These are phyloP conservation scores for Leptographium flavum DNA, from an alignment of 2,329 filamentous ascomycete species.

Conservation along the genomic window DNA sequence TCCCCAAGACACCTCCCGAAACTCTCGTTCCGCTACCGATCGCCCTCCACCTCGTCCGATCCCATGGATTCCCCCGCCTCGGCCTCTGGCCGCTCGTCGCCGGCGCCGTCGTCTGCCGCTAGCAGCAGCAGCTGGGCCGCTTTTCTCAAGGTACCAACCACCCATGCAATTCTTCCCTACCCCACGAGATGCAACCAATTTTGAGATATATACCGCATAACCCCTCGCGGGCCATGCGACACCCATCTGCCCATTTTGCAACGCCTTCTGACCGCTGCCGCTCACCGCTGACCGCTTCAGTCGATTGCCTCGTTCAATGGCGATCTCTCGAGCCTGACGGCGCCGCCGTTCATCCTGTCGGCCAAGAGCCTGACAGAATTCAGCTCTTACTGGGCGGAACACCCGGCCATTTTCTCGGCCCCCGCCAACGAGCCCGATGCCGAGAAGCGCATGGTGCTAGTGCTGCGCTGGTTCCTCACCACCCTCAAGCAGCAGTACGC, in stretches of 20 bases:
- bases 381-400: slow-evolving; percentile 71
- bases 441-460: slow-evolving; percentile 67
- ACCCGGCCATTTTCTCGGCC: slow-evolving; percentile 65
- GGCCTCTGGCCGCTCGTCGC: background rate
- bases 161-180: too few species aligned
- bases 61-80: slow-evolving; percentile 7
- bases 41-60: background rate
- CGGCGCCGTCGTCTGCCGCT: slow-evolving; percentile 19
- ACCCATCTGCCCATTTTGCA: too few species aligned
- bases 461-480: slow-evolving; percentile 93
- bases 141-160: slow-evolving; percentile 38
- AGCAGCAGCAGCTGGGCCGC: slow-evolving; percentile 32
- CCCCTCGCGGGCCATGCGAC: too few species aligned
- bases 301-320: slow-evolving; percentile 73
- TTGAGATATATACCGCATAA: background rate
- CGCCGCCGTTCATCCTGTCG: slow-evolving; percentile 70
- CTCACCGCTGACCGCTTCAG: slow-evolving; percentile 20
- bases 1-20: too few species aligned
- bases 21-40: background rate
- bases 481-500: slow-evolving; percentile 80
- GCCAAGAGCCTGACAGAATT: slow-evolving; percentile 67
- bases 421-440: slow-evolving; percentile 68
- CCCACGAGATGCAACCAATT: too few species aligned
- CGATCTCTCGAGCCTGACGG: slow-evolving; percentile 66
- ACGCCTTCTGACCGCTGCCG: too few species aligned